Evolutionary conservation across 2,329 filamentous ascomycete genomes (phyloP).

Genomic region (Colletotrichum aenigma): DNA sequence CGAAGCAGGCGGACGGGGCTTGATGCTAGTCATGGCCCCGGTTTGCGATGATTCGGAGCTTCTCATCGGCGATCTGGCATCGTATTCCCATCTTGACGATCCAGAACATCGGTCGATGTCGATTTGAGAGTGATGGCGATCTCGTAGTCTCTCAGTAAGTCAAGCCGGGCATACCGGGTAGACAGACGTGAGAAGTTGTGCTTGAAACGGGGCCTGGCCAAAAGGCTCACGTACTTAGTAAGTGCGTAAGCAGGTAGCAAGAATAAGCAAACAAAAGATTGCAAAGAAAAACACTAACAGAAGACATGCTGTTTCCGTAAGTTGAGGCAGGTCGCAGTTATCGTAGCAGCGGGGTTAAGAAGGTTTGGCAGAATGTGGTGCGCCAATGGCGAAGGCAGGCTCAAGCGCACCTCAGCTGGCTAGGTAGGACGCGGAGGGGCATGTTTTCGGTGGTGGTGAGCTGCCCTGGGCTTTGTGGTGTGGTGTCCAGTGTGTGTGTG

Average conservation of each 20-base stretch:
- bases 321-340: not conserved
- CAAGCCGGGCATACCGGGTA: not conserved
- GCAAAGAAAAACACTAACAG: not conserved
- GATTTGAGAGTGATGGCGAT: not conserved
- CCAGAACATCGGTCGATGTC: not conserved
- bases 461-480: not conserved
- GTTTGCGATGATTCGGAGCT: not conserved
- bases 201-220: not conserved
- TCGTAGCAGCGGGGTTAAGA: not conserved
- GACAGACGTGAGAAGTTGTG: not conserved
- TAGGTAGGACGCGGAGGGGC: not conserved
- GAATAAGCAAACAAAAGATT: not conserved
- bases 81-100: not conserved
- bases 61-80: conserved; percentile 7
- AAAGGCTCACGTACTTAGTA: not conserved
- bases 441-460: not conserved
- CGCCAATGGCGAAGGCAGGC: not conserved
- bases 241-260: not conserved
- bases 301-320: not conserved
- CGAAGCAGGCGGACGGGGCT: not conserved
- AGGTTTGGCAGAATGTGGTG: not conserved
- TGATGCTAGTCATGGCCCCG: not conserved
- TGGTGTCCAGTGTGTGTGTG: not conserved
- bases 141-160: not conserved
- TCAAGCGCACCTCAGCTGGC: not conserved